These are phyloP conservation scores for Eutrema salsugineum DNA, from an alignment of 441 rosid genomes.

Conservation along the genomic window DNA sequence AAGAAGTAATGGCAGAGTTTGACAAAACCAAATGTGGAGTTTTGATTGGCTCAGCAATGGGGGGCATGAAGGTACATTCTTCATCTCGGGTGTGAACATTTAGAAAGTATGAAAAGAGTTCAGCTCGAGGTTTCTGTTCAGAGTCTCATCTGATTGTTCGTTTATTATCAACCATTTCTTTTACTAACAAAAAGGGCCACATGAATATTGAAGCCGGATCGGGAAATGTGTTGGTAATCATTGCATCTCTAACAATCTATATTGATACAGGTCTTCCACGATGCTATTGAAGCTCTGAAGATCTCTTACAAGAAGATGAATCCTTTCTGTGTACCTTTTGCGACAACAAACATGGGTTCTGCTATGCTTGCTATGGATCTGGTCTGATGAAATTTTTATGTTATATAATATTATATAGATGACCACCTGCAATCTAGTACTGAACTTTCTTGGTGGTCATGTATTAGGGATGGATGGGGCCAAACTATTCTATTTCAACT, in stretches of 20 bases:
- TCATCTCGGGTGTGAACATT: not conserved
- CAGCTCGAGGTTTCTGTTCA: not conserved
- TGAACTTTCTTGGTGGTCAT: constrained; percentile 12
- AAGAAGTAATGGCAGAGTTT: constrained; percentile 71
- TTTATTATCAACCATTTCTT: not conserved
- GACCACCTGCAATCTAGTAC: constrained; percentile 7
- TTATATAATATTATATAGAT: constrained; percentile 11
- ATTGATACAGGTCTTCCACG: constrained; percentile 68
- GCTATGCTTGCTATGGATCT: constrained; percentile 97
- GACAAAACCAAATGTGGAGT: constrained; percentile 79
- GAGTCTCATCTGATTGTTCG: not conserved
- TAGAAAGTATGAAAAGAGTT: not conserved
- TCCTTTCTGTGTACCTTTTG: constrained; percentile 94
- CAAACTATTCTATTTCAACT: constrained; percentile 93
- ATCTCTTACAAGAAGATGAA: constrained; percentile 89
- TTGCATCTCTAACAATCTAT: constrained; percentile 7
- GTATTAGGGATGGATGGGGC: constrained; percentile 97
- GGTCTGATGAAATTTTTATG: constrained; percentile 43
- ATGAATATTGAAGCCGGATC: not conserved
- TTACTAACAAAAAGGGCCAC: too few species aligned
- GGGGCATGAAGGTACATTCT: constrained; percentile 74
- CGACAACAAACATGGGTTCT: constrained; percentile 97
- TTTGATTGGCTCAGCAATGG: constrained; percentile 81
- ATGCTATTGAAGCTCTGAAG: constrained; percentile 89
- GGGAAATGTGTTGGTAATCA: not conserved